Percentiles rank a stretch among this genome's conserved stretches.
Conservation (phyloP, 257 asterid species). For the Jasminum sambac region DNA sequence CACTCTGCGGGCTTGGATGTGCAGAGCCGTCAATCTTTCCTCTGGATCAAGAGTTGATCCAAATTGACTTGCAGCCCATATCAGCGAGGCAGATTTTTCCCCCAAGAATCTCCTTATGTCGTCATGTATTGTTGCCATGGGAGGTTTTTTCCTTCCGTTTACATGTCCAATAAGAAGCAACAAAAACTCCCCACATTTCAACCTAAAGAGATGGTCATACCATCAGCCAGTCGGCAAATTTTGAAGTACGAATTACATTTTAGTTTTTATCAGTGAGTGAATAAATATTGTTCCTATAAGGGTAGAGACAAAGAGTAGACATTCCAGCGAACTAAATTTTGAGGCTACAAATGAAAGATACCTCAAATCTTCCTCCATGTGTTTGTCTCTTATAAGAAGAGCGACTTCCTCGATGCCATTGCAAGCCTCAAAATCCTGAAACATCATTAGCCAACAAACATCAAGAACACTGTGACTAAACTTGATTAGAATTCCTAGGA, state of each 20-base stretch:
- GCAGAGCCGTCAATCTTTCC: slow-evolving; percentile 75
- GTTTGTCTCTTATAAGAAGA: slow-evolving; percentile 68
- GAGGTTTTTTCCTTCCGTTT: slow-evolving; percentile 75
- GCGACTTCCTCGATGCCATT: slow-evolving; percentile 96
- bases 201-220: slow-evolving; percentile 42
- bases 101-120: slow-evolving; percentile 78
- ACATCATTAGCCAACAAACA: slow-evolving; percentile 21
- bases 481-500: not conserved
- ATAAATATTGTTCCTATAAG: slow-evolving; percentile 4
- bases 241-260: not conserved
- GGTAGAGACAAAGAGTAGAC: not conserved
- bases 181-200: slow-evolving; percentile 91
- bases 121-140: slow-evolving; percentile 83
- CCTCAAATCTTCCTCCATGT: slow-evolving; percentile 79
- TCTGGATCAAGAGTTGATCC: slow-evolving; percentile 86
- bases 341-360: slow-evolving; percentile 22
- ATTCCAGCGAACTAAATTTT: not conserved
- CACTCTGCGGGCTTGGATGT: slow-evolving; percentile 85
- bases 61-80: slow-evolving; percentile 95
- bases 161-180: slow-evolving; percentile 88
- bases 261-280: slow-evolving; percentile 6
- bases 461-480: slow-evolving; percentile 11
- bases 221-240: slow-evolving; percentile 2
- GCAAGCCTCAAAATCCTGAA: slow-evolving; percentile 87
- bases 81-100: slow-evolving; percentile 84